A percentile compares a stretch with the other conserved stretches of the same genome.
These are phyloP conservation scores for Venturia oleaginea DNA, from an alignment of 2,329 filamentous ascomycete species.

Conservation along the genomic window DNA sequence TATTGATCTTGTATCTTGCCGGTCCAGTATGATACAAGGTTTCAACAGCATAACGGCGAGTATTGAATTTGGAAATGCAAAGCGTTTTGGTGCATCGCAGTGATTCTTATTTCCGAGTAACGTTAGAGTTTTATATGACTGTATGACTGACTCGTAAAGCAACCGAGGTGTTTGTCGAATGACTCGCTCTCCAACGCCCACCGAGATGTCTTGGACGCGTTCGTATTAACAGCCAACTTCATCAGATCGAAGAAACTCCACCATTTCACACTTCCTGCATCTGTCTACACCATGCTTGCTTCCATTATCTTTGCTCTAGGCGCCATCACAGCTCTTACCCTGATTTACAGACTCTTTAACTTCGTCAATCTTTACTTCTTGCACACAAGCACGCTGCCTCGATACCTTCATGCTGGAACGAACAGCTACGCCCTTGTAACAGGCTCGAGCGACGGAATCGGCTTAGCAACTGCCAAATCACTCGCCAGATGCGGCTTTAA, in stretches of 20 bases:
- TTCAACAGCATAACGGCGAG: constrained; percentile 52
- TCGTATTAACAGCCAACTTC: no score
- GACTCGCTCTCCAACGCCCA: no score
- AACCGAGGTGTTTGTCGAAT: no score
- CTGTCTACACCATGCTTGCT: background rate
- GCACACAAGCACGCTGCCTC: constrained; percentile 5
- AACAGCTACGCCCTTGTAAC: constrained; percentile 41
- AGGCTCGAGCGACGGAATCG: constrained; percentile 48
- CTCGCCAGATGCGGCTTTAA: constrained; percentile 47
- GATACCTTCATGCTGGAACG: constrained; percentile 7
- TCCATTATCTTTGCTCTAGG: background rate
- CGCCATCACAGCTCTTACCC: background rate
- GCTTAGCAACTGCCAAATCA: constrained; percentile 41
- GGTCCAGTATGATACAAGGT: constrained; percentile 67
- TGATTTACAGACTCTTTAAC: background rate
- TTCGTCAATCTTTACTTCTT: constrained; percentile 12
- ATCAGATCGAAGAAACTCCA: no score
- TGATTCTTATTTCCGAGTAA: background rate
- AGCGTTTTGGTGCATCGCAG: background rate
- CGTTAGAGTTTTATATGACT: no score
- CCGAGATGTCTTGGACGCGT: no score
- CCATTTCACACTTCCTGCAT: background rate
- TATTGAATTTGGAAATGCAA: background rate
- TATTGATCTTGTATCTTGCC: constrained; percentile 54
- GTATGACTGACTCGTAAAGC: background rate